Conservation (phyloP, 805 yeast genomes). For the Scheffersomyces amazonensis region DNA sequence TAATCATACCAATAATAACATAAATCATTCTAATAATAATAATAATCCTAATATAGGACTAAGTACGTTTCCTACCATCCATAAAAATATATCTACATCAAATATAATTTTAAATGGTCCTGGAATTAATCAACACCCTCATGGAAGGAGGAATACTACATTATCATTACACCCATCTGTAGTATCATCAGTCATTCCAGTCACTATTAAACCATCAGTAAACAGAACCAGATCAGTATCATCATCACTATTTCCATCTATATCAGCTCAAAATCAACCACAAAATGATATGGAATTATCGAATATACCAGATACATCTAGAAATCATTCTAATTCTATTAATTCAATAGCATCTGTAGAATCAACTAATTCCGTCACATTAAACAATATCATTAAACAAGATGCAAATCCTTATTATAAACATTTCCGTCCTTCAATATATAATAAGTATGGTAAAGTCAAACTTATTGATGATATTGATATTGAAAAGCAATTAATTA, state of each 20-base stretch:
- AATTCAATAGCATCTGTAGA: constrained; percentile 1
- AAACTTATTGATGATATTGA: constrained; percentile 28
- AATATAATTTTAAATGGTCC: background rate
- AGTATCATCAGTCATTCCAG: background rate
- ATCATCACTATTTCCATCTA: background rate
- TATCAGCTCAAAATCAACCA: background rate
- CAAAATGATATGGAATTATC: background rate
- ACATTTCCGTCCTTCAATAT: background rate
- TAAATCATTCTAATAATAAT: too few relatives aligned
- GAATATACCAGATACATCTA: background rate
- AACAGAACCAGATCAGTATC: background rate
- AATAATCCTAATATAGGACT: background rate
- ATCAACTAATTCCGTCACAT: background rate
- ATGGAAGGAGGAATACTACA: background rate
- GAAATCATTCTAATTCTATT: constrained; percentile 1
- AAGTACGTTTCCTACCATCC: background rate
- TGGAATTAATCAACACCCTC: too few relatives aligned
- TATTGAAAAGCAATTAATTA: constrained; percentile 34
- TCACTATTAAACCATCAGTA: background rate
- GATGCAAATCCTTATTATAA: background rate
- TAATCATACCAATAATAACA: too few relatives aligned
- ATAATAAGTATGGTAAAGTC: constrained; percentile 15
- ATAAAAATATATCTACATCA: background rate
- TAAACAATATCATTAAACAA: background rate
- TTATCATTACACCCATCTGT: background rate